A percentile compares a stretch with the other conserved stretches of the same genome.
These are phyloP conservation scores for Talaromyces sp. DNA, from an alignment of 2,329 filamentous ascomycete species.

Conservation along the genomic window DNA sequence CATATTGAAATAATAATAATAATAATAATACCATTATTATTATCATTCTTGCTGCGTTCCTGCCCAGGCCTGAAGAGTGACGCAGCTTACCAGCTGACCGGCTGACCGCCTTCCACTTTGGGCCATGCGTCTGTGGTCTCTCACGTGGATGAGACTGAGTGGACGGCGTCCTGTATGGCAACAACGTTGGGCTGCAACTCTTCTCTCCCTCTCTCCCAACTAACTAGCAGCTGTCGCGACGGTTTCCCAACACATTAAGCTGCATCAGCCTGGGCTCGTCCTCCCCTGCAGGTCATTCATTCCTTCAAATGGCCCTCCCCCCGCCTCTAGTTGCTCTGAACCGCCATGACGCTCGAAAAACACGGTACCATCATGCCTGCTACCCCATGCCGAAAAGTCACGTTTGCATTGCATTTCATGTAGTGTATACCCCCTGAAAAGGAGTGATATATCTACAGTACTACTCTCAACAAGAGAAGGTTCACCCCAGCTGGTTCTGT, in stretches of 20 bases:
- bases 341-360: not conserved
- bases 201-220: not conserved
- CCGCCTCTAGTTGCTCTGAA: not conserved
- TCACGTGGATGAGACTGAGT: not conserved
- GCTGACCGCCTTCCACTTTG: not conserved
- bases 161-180: constrained; percentile 10
- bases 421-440: not conserved
- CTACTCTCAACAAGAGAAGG: not conserved
- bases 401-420: not conserved
- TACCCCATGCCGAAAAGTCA: not conserved
- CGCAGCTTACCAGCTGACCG: not conserved
- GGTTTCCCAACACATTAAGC: not conserved
- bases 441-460: not conserved
- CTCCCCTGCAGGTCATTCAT: not conserved
- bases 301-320: not conserved
- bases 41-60: not conserved
- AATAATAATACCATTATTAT: not conserved
- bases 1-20: not conserved
- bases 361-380: not conserved
- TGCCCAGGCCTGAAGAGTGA: constrained; percentile 3
- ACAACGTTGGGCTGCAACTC: constrained; percentile 14
- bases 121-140: not conserved
- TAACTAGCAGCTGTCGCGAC: not conserved
- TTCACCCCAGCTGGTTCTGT: not conserved
- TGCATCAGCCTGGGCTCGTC: not conserved